Evolutionary conservation across 768 basidiomycete genomes (phyloP).

Genomic region (Chalciporus sphaerocephalus): DNA sequence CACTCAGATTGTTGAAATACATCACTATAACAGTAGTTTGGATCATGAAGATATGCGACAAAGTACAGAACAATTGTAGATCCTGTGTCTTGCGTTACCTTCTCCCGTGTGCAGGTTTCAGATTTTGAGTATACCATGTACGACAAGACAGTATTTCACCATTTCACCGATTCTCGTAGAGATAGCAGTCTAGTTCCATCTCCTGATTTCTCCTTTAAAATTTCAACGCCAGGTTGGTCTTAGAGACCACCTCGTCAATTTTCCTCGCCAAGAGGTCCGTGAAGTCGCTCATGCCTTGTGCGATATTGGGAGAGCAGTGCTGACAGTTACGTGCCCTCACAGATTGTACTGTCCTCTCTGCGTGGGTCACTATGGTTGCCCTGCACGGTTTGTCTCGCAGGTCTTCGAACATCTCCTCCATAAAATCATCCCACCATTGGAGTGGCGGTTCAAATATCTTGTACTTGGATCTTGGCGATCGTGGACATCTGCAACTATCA

Average conservation of each 20-base stretch:
- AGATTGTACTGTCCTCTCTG: background rate
- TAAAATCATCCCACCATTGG: slow-evolving; percentile 23
- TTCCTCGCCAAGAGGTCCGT: slow-evolving; percentile 6
- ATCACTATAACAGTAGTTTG: too few species aligned
- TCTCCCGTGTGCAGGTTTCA: too few species aligned
- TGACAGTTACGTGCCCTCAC: background rate
- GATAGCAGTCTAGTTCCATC: too few species aligned
- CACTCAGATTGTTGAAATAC: too few species aligned
- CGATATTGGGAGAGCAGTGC: background rate
- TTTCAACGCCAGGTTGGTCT: slow-evolving; percentile 5
- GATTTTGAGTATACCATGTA: background rate
- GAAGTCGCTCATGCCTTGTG: slow-evolving; percentile 16
- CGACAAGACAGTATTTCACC: background rate
- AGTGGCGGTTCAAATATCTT: background rate
- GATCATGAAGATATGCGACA: too few species aligned
- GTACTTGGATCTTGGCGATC: background rate
- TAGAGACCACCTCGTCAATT: slow-evolving; percentile 7
- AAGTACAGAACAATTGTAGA: too few species aligned
- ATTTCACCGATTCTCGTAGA: too few species aligned
- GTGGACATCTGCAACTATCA: slow-evolving; percentile 1
- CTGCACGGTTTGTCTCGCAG: slow-evolving; percentile 21
- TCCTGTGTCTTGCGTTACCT: too few species aligned
- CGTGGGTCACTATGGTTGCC: slow-evolving; percentile 1
- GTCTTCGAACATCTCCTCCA: slow-evolving; percentile 6
- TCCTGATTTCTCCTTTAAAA: background rate